Base-by-base conservation (phyloP, 179 eudicot species). In the Drosera spatulata region DNA sequence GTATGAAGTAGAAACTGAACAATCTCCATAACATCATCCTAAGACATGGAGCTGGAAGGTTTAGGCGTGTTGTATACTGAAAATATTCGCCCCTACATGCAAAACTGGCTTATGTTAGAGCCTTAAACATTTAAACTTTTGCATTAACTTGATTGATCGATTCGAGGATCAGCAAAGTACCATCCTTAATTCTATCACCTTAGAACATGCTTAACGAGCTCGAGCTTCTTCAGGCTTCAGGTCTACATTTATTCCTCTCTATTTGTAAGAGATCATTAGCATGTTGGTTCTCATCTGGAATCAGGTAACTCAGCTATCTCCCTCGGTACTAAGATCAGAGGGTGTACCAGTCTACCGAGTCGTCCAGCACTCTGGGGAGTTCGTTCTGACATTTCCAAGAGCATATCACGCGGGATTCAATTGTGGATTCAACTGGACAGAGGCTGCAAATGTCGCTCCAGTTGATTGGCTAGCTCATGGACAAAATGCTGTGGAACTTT, bases 401-500 rank as follows among this genome's bases (percentile, higher is more conserved):
- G 85, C 88, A 50, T 83, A 83, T 60, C 88, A 83, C 61, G 70
- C 79, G 39, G 85, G 88, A 50, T 83, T 83, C 57, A 83, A 83
- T 61, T 83, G 76, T 71, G 88, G 85, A 14, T 83, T 83, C 69
- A 83, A 83, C 53, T 83, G 88, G 62, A 85, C 85, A 0, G 88
- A 83, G 79, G 88, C 85, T 13, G 83, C 80, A n/a, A 83, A 83
- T 65, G 85, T 83, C 64, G 88, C 85, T 10, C 88, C 85, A 4
- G 74, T 77, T 61, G 88, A 83, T 63, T 83, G 88, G 85, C 63
- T 83, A 49, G 52, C 72, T 48, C 88, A 83, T 65, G 88, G 88
- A 40, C 88, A 80, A 71, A 66, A 55, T 71, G 88, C 85, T 12
- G 83, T 80, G 15, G 85, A 83, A 70, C 85, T 83, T 15, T 83